Conservation (phyloP, 2,329 filamentous ascomycete species). For the Hymenoscyphus salicellus region DNA sequence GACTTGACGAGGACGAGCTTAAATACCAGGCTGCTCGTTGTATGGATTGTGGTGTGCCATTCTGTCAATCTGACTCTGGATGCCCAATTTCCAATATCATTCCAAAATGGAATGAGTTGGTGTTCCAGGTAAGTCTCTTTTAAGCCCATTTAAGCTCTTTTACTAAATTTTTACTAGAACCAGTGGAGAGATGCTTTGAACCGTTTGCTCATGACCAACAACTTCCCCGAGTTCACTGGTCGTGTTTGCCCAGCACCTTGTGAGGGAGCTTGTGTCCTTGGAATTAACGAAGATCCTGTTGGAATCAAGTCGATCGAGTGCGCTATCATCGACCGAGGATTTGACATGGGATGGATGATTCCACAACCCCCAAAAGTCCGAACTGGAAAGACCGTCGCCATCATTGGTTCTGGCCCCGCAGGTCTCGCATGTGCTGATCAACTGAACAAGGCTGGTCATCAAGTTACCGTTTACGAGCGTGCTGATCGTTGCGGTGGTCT, state of each 20-base stretch:
- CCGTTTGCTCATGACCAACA: slow-evolving; percentile 91
- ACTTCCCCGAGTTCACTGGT: slow-evolving; percentile 97
- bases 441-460: slow-evolving; percentile 87
- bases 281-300: slow-evolving; percentile 94
- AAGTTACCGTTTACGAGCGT: slow-evolving; percentile 87
- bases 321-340: slow-evolving; percentile 94
- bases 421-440: slow-evolving; percentile 90
- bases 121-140: slow-evolving; percentile 44
- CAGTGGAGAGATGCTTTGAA: slow-evolving; percentile 93
- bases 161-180: too few relatives aligned
- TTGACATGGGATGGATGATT: slow-evolving; percentile 98
- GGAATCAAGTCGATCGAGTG: slow-evolving; percentile 99
- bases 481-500: slow-evolving; percentile 86
- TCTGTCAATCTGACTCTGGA: slow-evolving; percentile 94
- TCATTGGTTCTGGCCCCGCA: slow-evolving; percentile 89
- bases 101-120: slow-evolving; percentile 90
- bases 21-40: slow-evolving; percentile 96
- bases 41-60: slow-evolving; percentile 98
- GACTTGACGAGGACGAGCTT: slow-evolving; percentile 88
- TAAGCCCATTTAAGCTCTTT: too few relatives aligned
- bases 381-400: slow-evolving; percentile 81
- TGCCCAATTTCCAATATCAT: slow-evolving; percentile 98
- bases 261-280: slow-evolving; percentile 91
- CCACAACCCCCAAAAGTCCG: slow-evolving; percentile 74
- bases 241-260: slow-evolving; percentile 96